Conservation (phyloP, 2,329 filamentous ascomycete species). For the Penicillium decumbens region DNA sequence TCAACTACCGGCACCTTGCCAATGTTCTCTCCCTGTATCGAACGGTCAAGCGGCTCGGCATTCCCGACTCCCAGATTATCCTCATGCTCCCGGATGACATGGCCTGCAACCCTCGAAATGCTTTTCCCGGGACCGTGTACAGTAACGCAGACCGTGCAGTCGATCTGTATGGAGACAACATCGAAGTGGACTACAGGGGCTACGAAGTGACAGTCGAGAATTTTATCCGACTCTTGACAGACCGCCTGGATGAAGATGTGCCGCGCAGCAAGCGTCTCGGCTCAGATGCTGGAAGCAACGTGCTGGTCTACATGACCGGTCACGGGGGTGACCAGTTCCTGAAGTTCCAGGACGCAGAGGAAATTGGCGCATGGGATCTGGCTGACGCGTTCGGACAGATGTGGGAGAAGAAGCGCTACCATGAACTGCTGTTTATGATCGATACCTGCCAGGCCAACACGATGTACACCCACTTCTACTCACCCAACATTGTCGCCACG, state of each 20-base stretch:
- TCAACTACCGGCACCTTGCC: constrained; percentile 97
- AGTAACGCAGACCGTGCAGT: constrained; percentile 95
- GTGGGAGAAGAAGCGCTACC: constrained; percentile 99
- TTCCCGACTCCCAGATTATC: constrained; percentile 97
- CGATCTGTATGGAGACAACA: constrained; percentile 96
- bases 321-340: constrained; percentile 97
- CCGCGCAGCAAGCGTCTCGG: constrained; percentile 88
- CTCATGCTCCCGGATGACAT: constrained; percentile 99
- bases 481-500: constrained; percentile 94
- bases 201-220: constrained; percentile 99
- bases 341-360: constrained; percentile 97
- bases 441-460: constrained; percentile 99
- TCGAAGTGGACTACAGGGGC: constrained; percentile 95
- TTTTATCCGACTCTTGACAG: constrained; percentile 91
- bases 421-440: constrained; percentile 99
- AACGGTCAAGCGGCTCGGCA: constrained; percentile 94
- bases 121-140: constrained; percentile 96
- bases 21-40: constrained; percentile 97
- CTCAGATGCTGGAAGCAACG: constrained; percentile 93
- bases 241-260: constrained; percentile 90
- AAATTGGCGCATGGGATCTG: constrained; percentile 92
- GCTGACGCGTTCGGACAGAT: constrained; percentile 98
- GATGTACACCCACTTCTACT: constrained; percentile 98
- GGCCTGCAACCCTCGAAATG: constrained; percentile 98
- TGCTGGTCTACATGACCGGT: constrained; percentile 98